Evolutionary conservation across 2,329 filamentous ascomycete species (phyloP), one percentile per base, ranked within the genome.

Genomic region (Pezicula rhizophila): DNA sequence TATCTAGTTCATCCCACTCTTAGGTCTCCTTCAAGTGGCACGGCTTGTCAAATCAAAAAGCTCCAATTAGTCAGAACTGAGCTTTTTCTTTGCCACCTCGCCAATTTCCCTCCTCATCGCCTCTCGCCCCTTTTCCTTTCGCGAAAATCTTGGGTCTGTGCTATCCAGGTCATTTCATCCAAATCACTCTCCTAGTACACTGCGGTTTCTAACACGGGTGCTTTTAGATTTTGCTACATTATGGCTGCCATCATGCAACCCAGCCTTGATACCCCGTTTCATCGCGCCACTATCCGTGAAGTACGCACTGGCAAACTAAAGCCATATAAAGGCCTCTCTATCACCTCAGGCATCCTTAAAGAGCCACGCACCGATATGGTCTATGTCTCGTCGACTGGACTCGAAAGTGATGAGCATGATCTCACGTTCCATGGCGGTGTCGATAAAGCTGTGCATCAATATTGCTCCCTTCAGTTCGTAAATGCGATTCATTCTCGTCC

Each of bases 321-420:
- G 61, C 70, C 68, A 20, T 71, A 82, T 64, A 69, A 70, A 3
- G 73, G 73, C 0, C 67, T 80, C 2, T 68, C 68, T 11, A 70
- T 79, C 40, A 66, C 70, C 48, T 76, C 77, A 0, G 80, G 77
- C 1, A 85, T 84, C 51, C 60, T 60, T 45, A 62, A 62, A 31
- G 37, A 51, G 12, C 51, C 56, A 2, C 43, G 55, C 15, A 46
- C 8, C 23, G 46, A 28, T 2, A 51, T 47, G 23, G 33, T 62
- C 14, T 62, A 52, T 40, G 57, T 52, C 46, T 46, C 42, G 11
- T 47, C 38, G 14, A 57, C 51, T 2, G 82, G 82, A 0, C 71
- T 84, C 12, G 70, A 75, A 14, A 73, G 67, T 5, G 82, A 85
- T 52, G 78, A 84, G 58, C 81, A 85, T 49, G 79, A 83, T 46